phyloP scores from a whole-genome alignment of 768 basidiomycete species.

The Collybia sordida region DNA sequence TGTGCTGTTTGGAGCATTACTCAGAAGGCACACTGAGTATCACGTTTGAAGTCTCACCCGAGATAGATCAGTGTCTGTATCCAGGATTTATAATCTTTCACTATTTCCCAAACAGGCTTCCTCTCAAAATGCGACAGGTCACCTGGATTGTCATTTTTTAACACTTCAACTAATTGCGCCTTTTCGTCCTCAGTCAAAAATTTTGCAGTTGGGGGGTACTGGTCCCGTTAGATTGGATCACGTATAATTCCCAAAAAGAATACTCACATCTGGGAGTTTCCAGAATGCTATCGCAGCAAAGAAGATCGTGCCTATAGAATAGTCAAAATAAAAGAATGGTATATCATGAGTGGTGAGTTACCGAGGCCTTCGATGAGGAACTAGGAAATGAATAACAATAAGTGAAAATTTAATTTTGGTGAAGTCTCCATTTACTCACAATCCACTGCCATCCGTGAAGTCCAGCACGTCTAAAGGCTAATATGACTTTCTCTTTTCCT shows the following conservation, averaged over 20 bases:
- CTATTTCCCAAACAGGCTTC: slow-evolving; percentile 47
- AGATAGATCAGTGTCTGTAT: slow-evolving; percentile 39
- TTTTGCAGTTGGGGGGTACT: slow-evolving; percentile 59
- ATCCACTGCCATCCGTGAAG: slow-evolving; percentile 52
- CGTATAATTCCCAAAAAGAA: not conserved
- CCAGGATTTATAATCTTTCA: slow-evolving; percentile 45
- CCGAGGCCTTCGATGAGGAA: slow-evolving; percentile 47
- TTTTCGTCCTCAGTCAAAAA: slow-evolving; percentile 51
- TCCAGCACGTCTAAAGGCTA: slow-evolving; percentile 8
- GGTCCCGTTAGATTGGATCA: too few relatives aligned
- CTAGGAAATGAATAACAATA: slow-evolving; percentile 22
- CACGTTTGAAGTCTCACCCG: slow-evolving; percentile 24
- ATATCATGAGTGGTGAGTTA: slow-evolving; percentile 1
- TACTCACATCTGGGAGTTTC: slow-evolving; percentile 51
- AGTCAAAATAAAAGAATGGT: not conserved
- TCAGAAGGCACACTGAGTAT: not conserved
- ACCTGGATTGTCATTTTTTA: slow-evolving; percentile 44
- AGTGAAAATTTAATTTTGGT: not conserved
- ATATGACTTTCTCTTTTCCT: too few relatives aligned
- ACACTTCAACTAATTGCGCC: slow-evolving; percentile 32
- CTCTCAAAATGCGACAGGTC: slow-evolving; percentile 43
- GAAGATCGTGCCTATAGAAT: slow-evolving; percentile 29
- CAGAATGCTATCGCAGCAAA: slow-evolving; percentile 45
- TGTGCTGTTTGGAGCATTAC: slow-evolving; percentile 18
- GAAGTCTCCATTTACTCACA: slow-evolving; percentile 23